Percentiles rank a stretch among this genome's conserved stretches.
Conservation (phyloP, 805 yeast species). For the Hagleromyces aurorensis region DNA sequence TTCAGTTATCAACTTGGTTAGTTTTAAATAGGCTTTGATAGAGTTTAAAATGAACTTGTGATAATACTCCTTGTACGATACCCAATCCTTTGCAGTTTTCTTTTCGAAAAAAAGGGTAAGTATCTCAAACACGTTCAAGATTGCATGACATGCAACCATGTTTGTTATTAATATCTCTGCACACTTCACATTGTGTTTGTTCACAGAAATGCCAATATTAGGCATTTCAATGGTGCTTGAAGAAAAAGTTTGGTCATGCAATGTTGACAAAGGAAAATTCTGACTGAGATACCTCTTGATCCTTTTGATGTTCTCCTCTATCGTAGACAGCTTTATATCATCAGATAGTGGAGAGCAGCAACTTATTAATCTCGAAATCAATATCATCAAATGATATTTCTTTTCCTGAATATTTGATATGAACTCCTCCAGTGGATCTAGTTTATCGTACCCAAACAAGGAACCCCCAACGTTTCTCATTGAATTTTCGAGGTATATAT, state of each 20-base stretch:
- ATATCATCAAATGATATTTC: conserved; percentile 13
- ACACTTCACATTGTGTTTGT: conserved; percentile 4
- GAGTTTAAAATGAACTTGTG: conserved; percentile 7
- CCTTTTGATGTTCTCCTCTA: conserved; percentile 8
- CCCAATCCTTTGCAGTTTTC: conserved; percentile 1
- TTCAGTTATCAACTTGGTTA: conserved; percentile 3
- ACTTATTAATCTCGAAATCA: conserved; percentile 6
- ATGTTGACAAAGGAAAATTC: conserved; percentile 9
- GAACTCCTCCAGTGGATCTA: too few species aligned
- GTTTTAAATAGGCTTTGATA: conserved; percentile 4
- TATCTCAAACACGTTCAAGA: conserved; percentile 8
- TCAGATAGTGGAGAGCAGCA: conserved; percentile 3
- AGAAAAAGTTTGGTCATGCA: conserved; percentile 2
- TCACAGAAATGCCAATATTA: conserved; percentile 4
- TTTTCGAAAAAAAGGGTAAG: conserved; percentile 14
- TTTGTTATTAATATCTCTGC: conserved; percentile 9
- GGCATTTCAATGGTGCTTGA: conserved; percentile 7
- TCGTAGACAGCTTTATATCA: conserved; percentile 4
- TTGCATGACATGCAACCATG: conserved; percentile 8
- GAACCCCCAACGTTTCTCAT: too few species aligned
- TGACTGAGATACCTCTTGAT: conserved; percentile 5
- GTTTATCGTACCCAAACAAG: too few species aligned
- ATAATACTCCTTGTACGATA: conserved; percentile 5
- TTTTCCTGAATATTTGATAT: conserved; percentile 11
- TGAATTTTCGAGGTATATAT: too few species aligned